Evolutionary conservation across 1,139 yeast species (phyloP).

Genomic region (Yarrowia galli): DNA sequence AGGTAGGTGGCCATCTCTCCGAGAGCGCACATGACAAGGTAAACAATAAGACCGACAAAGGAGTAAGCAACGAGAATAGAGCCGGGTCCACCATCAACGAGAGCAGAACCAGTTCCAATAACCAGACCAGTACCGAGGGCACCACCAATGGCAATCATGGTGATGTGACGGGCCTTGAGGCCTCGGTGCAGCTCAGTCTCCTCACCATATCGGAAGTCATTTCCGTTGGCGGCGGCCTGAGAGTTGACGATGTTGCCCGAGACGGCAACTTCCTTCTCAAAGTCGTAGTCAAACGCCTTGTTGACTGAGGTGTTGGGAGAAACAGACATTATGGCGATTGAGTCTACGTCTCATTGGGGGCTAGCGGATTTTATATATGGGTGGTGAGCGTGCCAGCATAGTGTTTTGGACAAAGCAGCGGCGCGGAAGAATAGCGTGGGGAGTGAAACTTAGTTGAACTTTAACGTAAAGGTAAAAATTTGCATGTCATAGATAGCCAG

Average conservation of each 20-base stretch:
- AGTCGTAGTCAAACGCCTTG: conserved; percentile 37
- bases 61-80: conserved; percentile 67
- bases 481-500: conserved; percentile 36
- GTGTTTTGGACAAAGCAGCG: conserved; percentile 19
- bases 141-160: conserved; percentile 64
- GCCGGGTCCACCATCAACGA: conserved; percentile 73
- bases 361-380: conserved; percentile 17
- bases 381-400: not conserved
- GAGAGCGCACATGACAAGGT: conserved; percentile 71
- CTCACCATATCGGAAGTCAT: conserved; percentile 36
- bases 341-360: not conserved
- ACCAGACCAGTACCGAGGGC: conserved; percentile 60
- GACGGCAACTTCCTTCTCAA: conserved; percentile 34
- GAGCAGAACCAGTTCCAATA: conserved; percentile 65
- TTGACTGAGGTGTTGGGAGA: conserved; percentile 34
- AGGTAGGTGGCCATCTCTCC: conserved; percentile 80
- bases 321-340: conserved; percentile 36
- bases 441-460: conserved; percentile 36
- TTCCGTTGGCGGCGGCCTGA: conserved; percentile 34
- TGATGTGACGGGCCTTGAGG: conserved; percentile 72
- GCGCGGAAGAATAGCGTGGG: conserved; percentile 38
- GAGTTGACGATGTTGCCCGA: conserved; percentile 35
- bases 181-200: conserved; percentile 57
- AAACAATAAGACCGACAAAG: conserved; percentile 68
- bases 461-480: conserved; percentile 34